A percentile compares a stretch with the other conserved stretches of the same genome.
phyloP scores from a whole-genome alignment of 306 rosid species.

The Acacia crassicarpa region DNA sequence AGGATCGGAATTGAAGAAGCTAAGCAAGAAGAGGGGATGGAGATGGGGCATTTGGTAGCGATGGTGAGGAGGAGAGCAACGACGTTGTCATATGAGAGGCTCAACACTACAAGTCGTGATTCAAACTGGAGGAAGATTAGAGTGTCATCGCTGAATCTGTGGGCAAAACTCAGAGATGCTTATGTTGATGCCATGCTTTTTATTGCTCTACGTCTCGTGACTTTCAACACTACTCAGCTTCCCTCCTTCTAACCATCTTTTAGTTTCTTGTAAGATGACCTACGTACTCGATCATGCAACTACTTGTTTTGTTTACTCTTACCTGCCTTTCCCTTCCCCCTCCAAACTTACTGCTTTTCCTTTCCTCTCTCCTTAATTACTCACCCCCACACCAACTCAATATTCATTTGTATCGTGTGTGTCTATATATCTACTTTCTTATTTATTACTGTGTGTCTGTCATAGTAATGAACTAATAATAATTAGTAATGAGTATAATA shows the following conservation, averaged over 20 bases:
- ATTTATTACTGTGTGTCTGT: neutral
- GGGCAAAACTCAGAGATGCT: constrained; percentile 38
- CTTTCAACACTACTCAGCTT: constrained; percentile 26
- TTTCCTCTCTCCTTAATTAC: neutral
- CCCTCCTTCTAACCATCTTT: neutral
- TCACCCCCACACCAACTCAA: neutral
- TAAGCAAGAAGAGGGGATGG: neutral
- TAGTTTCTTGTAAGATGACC: neutral
- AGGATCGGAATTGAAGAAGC: too few relatives aligned
- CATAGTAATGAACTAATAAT: neutral
- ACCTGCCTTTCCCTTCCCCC: neutral
- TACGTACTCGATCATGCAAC: neutral
- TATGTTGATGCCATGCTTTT: constrained; percentile 43
- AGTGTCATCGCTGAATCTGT: neutral
- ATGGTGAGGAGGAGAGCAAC: constrained; percentile 18
- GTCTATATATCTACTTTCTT: neutral
- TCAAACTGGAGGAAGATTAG: neutral
- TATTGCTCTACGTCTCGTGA: constrained; percentile 39
- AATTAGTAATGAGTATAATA: neutral
- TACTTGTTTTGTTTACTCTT: neutral
- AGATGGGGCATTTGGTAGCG: neutral
- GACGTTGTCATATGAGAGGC: constrained; percentile 30
- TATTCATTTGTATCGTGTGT: neutral
- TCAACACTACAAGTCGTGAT: neutral
- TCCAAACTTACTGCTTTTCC: neutral